Evolutionary conservation across 164 flowering plant genomes (phyloP).

Genomic region (Chimonanthus praecox): DNA sequence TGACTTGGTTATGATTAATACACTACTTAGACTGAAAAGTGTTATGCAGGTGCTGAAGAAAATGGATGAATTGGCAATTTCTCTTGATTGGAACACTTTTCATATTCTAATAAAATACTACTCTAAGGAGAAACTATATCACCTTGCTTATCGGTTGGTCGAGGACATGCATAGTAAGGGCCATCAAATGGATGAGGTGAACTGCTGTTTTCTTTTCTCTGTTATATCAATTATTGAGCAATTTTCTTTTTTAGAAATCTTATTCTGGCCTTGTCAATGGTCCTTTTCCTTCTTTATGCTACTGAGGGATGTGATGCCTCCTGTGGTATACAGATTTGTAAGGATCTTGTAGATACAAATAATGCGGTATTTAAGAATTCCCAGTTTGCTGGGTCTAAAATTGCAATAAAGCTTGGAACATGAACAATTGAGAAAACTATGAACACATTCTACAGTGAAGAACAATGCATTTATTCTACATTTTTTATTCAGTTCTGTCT

Average conservation of each 20-base stretch:
- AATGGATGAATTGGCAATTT: constrained; percentile 75
- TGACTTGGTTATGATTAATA: constrained; percentile 75
- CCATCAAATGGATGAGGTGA: constrained; percentile 74
- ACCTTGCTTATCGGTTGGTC: constrained; percentile 68
- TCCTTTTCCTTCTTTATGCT: neutral
- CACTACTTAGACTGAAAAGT: constrained; percentile 79
- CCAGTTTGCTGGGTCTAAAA: no score
- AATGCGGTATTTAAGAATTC: no score
- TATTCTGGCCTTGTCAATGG: neutral
- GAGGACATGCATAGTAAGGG: constrained; percentile 80
- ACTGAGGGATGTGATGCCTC: neutral
- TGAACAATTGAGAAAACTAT: no score
- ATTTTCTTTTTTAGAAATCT: neutral
- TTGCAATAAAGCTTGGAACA: no score
- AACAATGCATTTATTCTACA: no score
- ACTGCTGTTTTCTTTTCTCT: neutral
- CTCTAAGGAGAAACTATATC: constrained; percentile 64
- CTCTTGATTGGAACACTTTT: constrained; percentile 75
- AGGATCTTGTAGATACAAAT: neutral
- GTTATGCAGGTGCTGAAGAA: constrained; percentile 72
- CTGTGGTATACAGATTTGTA: neutral
- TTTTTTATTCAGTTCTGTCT: no score
- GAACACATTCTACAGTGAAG: no score
- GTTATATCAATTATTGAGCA: neutral
- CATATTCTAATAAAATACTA: constrained; percentile 71